These are phyloP conservation scores for Aspergillus asperescens DNA, from an alignment of 495 filamentous ascomycete genomes.

Conservation along the genomic window DNA sequence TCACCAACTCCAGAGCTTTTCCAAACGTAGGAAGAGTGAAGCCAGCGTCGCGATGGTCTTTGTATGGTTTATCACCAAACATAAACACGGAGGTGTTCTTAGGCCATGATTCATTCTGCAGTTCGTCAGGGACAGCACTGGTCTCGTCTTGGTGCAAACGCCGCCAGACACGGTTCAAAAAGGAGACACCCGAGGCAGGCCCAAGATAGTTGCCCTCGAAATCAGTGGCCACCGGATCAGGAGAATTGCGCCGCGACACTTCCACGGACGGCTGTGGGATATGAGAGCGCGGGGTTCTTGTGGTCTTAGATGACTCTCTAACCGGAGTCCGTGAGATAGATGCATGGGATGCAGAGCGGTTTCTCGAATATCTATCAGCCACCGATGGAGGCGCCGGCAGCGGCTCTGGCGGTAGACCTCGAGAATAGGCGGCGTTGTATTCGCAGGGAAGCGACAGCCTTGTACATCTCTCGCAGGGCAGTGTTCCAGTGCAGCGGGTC, in stretches of 20 bases:
- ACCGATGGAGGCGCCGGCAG: conserved; percentile 25
- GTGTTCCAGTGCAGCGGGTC: conserved; percentile 41
- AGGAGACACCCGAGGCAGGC: conserved; percentile 42
- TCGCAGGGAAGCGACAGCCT: conserved; percentile 36
- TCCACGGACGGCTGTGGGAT: conserved; percentile 8
- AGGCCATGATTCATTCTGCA: conserved; percentile 30
- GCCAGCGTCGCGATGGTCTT: conserved; percentile 23
- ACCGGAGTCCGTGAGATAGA: conserved; percentile 10
- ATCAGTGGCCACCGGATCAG: conserved; percentile 42
- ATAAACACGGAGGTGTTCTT: conserved; percentile 40
- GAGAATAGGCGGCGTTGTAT: conserved; percentile 43
- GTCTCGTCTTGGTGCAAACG: conserved; percentile 40
- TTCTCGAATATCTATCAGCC: conserved; percentile 2
- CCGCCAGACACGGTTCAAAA: conserved; percentile 44
- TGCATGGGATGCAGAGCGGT: conserved; percentile 6
- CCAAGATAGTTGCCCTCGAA: conserved; percentile 46
- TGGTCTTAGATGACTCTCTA: conserved; percentile 3
- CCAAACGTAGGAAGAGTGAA: conserved; percentile 34
- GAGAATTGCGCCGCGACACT: conserved; percentile 33
- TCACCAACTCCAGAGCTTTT: conserved; percentile 33
- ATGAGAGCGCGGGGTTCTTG: conserved; percentile 5
- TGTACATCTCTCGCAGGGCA: conserved; percentile 41
- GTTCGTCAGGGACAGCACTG: conserved; percentile 29
- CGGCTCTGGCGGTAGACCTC: conserved; percentile 41
- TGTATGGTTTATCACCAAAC: conserved; percentile 44